Evolutionary conservation across 2,329 filamentous ascomycete genomes (phyloP).

Genomic region (Cladosporium sp.): DNA sequence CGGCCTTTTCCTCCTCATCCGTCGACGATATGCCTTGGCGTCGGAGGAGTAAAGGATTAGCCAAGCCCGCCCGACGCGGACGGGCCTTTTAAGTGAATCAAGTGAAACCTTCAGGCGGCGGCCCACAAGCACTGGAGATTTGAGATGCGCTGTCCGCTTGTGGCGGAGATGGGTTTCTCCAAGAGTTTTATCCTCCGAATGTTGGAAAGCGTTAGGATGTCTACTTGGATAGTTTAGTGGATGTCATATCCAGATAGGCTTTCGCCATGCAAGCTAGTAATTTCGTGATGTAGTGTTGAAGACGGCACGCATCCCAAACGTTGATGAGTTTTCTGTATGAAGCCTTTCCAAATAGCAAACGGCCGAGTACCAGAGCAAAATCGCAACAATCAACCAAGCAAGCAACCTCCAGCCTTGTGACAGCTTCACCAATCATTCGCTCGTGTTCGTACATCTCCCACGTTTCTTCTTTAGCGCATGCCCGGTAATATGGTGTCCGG

Average conservation of each 20-base stretch:
- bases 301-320: no score
- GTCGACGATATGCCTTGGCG: constrained; percentile 3
- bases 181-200: neutral
- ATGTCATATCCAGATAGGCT: no score
- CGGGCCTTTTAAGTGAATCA: neutral
- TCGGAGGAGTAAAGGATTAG: neutral
- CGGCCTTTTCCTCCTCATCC: neutral
- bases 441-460: neutral
- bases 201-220: no score
- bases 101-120: constrained; percentile 2
- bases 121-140: neutral
- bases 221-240: no score
- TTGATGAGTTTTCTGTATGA: no score
- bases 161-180: neutral
- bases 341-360: no score
- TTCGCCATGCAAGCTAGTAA: no score
- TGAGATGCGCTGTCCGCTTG: neutral
- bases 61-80: neutral
- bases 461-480: constrained; percentile 6
- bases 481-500: no score
- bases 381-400: no score
- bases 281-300: no score
- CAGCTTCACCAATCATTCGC: neutral
- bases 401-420: no score
- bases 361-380: no score